These are phyloP conservation scores for Vigna hirtella DNA, from an alignment of 306 rosid genomes.

Conservation along the genomic window DNA sequence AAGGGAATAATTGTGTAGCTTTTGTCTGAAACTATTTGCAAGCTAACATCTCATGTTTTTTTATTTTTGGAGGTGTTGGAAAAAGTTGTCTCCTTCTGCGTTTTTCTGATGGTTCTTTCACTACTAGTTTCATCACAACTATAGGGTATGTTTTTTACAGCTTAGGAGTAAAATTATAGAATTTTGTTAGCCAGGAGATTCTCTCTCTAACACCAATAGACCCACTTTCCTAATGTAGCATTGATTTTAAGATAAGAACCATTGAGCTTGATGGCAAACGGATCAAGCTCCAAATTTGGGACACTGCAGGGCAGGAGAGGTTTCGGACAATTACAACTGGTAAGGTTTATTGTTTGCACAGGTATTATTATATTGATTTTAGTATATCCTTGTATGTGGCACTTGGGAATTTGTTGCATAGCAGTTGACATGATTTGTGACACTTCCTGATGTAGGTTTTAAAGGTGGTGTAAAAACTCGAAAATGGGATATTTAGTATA, in stretches of 20 bases:
- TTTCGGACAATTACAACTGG: constrained; percentile 99
- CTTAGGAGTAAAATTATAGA: constrained; percentile 28
- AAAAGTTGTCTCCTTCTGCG: constrained; percentile 98
- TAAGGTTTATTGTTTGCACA: constrained; percentile 43
- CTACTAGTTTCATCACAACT: constrained; percentile 96
- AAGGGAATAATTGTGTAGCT: constrained; percentile 2
- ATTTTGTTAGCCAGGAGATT: constrained; percentile 34
- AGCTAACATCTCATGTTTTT: constrained; percentile 20
- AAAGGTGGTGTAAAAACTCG: not conserved
- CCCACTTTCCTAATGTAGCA: constrained; percentile 60
- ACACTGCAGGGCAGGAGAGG: constrained; percentile 98
- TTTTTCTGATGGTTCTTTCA: constrained; percentile 96
- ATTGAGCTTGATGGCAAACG: constrained; percentile 97
- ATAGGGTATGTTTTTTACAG: constrained; percentile 68
- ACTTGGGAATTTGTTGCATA: not conserved
- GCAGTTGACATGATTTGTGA: constrained; percentile 17
- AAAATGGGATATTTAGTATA: not conserved
- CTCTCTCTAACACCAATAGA: constrained; percentile 26
- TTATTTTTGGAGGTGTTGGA: constrained; percentile 79
- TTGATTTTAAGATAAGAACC: constrained; percentile 97
- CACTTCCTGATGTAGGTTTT: constrained; percentile 7
- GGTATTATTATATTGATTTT: not conserved
- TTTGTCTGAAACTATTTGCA: constrained; percentile 19
- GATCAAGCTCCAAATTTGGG: constrained; percentile 98
- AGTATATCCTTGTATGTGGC: constrained; percentile 3